These are phyloP conservation scores for Rubroshorea leprosula DNA, from an alignment of 345 rosid genomes.

Conservation along the genomic window DNA sequence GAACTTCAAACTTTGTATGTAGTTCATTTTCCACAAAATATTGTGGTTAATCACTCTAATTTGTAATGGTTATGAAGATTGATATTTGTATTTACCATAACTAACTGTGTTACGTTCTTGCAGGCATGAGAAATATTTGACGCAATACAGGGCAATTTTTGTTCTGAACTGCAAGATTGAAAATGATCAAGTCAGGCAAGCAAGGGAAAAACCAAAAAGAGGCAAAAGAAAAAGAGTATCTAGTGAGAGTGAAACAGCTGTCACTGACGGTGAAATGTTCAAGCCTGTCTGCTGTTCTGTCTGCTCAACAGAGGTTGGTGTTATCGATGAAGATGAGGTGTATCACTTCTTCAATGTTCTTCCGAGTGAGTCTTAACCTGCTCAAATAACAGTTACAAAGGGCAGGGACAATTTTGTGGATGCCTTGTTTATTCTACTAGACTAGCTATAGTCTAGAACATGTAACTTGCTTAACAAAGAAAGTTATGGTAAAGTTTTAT, in stretches of 20 bases:
- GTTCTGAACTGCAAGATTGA: constrained; percentile 57
- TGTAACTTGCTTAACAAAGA: no score
- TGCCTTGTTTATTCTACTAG: no score
- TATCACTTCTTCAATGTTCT: constrained; percentile 76
- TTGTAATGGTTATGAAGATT: no score
- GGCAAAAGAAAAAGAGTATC: constrained; percentile 44
- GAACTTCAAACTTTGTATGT: no score
- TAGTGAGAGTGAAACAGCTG: constrained; percentile 20
- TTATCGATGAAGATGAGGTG: constrained; percentile 58
- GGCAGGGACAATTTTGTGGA: no score
- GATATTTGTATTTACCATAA: no score
- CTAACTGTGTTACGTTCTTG: constrained; percentile 15
- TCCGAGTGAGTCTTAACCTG: constrained; percentile 48
- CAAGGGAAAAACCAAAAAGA: constrained; percentile 15
- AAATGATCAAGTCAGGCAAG: constrained; percentile 22
- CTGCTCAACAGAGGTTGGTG: constrained; percentile 65
- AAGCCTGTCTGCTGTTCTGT: constrained; percentile 51
- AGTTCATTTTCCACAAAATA: no score
- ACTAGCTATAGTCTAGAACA: no score
- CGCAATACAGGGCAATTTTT: constrained; percentile 76
- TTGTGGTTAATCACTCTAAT: background rate
- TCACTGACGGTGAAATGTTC: constrained; percentile 19
- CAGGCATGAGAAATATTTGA: constrained; percentile 68
- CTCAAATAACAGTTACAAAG: no score
- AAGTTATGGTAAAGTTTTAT: no score